Evolutionary conservation across 108 stramenopile genomes (phyloP).

Genomic region (Cyclotella atomus): DNA sequence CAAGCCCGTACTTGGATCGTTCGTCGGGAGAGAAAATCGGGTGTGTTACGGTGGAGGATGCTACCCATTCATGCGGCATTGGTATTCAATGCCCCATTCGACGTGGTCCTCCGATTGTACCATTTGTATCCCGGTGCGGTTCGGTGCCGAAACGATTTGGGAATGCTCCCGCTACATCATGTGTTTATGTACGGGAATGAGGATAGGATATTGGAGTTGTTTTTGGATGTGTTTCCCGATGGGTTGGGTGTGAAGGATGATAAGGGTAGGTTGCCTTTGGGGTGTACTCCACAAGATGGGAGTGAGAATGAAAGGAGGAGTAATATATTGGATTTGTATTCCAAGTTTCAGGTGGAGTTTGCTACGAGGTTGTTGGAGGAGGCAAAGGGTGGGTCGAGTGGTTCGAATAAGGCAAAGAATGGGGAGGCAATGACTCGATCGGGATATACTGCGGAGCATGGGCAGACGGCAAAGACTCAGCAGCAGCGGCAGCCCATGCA

Average conservation of each 20-base stretch:
- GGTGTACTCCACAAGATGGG: conserved; percentile 44
- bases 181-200: conserved; percentile 59
- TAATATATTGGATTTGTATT: conserved; percentile 43
- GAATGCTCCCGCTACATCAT: conserved; percentile 67
- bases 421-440: neutral
- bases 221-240: conserved; percentile 70
- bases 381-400: neutral
- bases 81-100: conserved; percentile 69
- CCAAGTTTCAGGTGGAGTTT: conserved; percentile 24
- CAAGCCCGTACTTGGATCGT: conserved; percentile 80
- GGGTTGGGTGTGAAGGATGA: conserved; percentile 66
- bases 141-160: conserved; percentile 63
- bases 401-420: neutral
- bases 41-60: conserved; percentile 70
- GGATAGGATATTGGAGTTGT: conserved; percentile 57
- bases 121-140: conserved; percentile 60
- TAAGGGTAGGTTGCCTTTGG: conserved; percentile 43
- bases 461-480: neutral
- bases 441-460: neutral
- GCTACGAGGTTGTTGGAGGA: neutral
- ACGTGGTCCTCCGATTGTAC: conserved; percentile 52
- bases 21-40: conserved; percentile 49
- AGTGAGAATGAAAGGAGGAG: conserved; percentile 51
- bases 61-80: conserved; percentile 63
- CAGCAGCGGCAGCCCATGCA: conserved; percentile 17